Evolutionary conservation across 768 basidiomycete genomes (phyloP).

Genomic region (Mycena capillaripes): DNA sequence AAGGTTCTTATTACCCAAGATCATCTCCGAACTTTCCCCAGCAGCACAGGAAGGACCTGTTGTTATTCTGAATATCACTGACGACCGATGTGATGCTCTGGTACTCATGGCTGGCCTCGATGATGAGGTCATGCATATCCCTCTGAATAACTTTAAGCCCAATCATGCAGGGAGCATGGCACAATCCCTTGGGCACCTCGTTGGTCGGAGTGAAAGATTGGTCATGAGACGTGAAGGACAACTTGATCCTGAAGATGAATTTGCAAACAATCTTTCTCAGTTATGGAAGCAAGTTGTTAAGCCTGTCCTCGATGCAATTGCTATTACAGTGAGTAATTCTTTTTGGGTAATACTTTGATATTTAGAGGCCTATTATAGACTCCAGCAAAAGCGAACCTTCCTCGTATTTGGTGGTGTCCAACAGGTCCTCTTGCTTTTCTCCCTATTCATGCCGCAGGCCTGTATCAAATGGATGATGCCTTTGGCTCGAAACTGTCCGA

Average conservation of each 20-base stretch:
- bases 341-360: constrained; percentile 42
- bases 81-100: constrained; percentile 53
- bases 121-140: constrained; percentile 23
- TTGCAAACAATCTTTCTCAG: neutral
- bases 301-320: constrained; percentile 7
- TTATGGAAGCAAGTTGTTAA: neutral
- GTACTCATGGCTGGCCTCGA: constrained; percentile 41
- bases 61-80: constrained; percentile 52
- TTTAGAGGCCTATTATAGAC: too few species aligned
- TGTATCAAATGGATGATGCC: constrained; percentile 34
- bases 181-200: neutral
- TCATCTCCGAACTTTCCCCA: constrained; percentile 35
- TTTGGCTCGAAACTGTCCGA: constrained; percentile 34
- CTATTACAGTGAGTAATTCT: constrained; percentile 18
- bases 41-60: constrained; percentile 48
- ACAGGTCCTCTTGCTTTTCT: constrained; percentile 46
- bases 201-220: too few species aligned
- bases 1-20: neutral
- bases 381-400: neutral
- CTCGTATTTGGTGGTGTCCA: constrained; percentile 42
- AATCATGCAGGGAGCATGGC: neutral
- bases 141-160: constrained; percentile 18
- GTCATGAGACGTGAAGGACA: neutral
- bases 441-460: constrained; percentile 51
- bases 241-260: neutral